A percentile compares a stretch with the other conserved stretches of the same genome.
Evolutionary conservation across 2,329 filamentous ascomycete genomes (phyloP).

Genomic region (Phymatotrichopsis omnivora): DNA sequence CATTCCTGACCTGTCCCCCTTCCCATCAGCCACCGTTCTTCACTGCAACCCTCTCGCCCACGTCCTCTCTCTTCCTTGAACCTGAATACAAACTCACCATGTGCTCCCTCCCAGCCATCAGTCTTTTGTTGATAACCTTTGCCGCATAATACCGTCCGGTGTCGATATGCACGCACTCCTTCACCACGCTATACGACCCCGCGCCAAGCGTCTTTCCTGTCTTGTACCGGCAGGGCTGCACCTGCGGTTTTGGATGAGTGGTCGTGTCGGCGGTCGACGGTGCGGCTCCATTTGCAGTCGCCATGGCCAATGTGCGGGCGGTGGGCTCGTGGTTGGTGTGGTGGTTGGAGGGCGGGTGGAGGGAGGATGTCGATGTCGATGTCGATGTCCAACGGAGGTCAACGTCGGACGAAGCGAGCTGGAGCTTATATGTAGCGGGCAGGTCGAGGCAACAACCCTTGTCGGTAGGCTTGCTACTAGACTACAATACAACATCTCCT

Average conservation of each 20-base stretch:
- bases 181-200: slow-evolving; percentile 95
- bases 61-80: background rate
- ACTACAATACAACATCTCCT: too few relatives aligned
- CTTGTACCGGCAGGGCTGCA: slow-evolving; percentile 96
- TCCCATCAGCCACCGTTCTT: background rate
- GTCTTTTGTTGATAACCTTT: slow-evolving; percentile 96
- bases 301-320: too few relatives aligned
- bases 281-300: too few relatives aligned
- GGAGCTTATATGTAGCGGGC: too few relatives aligned
- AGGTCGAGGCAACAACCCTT: too few relatives aligned
- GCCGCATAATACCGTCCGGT: slow-evolving; percentile 96
- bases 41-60: background rate
- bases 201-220: slow-evolving; percentile 95
- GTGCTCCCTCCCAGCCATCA: slow-evolving; percentile 95
- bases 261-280: too few relatives aligned
- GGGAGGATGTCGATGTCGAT: too few relatives aligned
- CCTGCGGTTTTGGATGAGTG: slow-evolving; percentile 50
- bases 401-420: too few relatives aligned
- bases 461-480: too few relatives aligned
- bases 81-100: slow-evolving; percentile 55
- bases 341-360: too few relatives aligned
- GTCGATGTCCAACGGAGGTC: too few relatives aligned
- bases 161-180: slow-evolving; percentile 97
- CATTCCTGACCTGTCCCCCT: slow-evolving; percentile 69
- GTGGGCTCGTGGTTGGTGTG: too few relatives aligned